Evolutionary conservation across 306 rosid species (phyloP), one percentile per base, ranked within the genome.

Genomic region (Quercus dentata): DNA sequence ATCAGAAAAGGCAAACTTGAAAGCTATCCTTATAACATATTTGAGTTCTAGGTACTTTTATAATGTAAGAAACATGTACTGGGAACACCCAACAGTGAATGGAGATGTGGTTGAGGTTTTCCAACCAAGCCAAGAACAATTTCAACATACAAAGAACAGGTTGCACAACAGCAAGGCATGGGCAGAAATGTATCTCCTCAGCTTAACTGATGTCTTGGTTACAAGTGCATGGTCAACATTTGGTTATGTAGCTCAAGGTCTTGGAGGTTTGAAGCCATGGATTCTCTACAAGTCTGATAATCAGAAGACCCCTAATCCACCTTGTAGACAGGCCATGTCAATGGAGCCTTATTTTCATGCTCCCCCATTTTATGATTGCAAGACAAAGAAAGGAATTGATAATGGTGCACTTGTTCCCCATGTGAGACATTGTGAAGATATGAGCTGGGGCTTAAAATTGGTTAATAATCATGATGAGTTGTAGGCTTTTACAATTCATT

Each of bases 271-370:
- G 69, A 87, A 81, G 46, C 97, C 97, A 18, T 91, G 93, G 97
- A 91, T 91, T 72, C 90, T 91, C 79, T 77, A 86, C 87, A 91
- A 91, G 75, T 89, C 93, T 0, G 91, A 89, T 81, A 87, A 91
- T 25, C 65, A 46, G 51, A 91, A 89, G 0, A 83, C 87, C 55
- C 97, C 93, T 0, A 73, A 87, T 69, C 93, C 93, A 35, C 85
- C 93, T 62, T 91, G 93, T 71, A 80, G 12, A 1, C 86, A 80
- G 23, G 97, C 90, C 85, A 87, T 88, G 89, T 91, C 93, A 27
- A 91, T 91, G 83, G 97, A 91, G 82, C 97, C 97, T 4, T 91
- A 92, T 76, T 91, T 89, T 87, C 94, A 89, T 44, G 94, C 97
- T 4, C 94, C 92, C 74, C 94, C 92, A 23, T 86, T 89, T 84